Evolutionary conservation across 768 basidiomycete genomes (phyloP).

Genomic region (Rhizopogon rudus): DNA sequence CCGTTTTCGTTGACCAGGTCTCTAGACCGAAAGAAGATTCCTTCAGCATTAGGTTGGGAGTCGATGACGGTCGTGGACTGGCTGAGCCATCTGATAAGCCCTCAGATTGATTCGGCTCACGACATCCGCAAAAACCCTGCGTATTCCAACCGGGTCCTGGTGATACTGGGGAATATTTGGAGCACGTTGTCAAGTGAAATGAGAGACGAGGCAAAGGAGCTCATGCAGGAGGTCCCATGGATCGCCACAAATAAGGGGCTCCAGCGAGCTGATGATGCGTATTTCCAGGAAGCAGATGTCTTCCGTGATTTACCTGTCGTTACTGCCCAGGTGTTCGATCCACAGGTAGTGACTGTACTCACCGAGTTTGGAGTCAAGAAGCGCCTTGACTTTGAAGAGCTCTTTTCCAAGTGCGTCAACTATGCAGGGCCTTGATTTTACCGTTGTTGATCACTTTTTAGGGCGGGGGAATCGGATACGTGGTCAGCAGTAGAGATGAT

Average conservation of each 20-base stretch:
- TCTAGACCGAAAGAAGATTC: constrained; percentile 46
- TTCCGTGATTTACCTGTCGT: constrained; percentile 83
- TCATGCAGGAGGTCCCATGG: constrained; percentile 50
- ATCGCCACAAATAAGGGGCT: constrained; percentile 75
- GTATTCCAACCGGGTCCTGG: constrained; percentile 76
- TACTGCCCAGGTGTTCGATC: constrained; percentile 36
- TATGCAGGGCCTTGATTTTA: neutral
- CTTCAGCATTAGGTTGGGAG: constrained; percentile 64
- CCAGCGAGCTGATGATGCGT: constrained; percentile 62
- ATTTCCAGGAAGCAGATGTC: constrained; percentile 84
- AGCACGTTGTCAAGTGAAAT: constrained; percentile 44
- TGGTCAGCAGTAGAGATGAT: constrained; percentile 80
- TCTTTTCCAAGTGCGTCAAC: constrained; percentile 64
- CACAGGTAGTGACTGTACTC: constrained; percentile 60
- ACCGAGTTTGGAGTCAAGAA: constrained; percentile 66
- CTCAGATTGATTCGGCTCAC: constrained; percentile 40
- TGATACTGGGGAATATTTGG: constrained; percentile 48
- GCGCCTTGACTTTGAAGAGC: constrained; percentile 80
- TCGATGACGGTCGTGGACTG: constrained; percentile 72
- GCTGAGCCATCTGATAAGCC: constrained; percentile 55
- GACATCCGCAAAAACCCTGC: constrained; percentile 55
- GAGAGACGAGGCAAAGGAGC: constrained; percentile 42
- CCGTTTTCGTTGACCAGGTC: constrained; percentile 58
- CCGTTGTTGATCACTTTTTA: constrained; percentile 19
- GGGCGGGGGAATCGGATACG: constrained; percentile 77